Percentiles rank a stretch among this genome's conserved stretches.
Evolutionary conservation across 352 stramenopile species (phyloP).

Genomic region (Pythium phragmitis): DNA sequence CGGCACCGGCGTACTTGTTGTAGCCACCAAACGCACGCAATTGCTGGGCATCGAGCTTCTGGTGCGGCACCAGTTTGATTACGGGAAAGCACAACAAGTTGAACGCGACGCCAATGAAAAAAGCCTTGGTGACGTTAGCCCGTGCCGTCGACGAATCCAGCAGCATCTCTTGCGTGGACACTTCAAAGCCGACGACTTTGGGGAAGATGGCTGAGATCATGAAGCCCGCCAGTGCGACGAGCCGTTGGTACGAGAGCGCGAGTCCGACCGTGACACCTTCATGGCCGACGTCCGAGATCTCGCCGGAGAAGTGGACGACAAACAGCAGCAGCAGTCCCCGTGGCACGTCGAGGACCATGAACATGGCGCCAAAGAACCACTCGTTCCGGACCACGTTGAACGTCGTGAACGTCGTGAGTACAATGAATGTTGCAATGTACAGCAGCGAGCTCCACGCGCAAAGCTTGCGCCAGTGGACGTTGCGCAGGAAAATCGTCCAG

Average conservation of each 20-base stretch:
- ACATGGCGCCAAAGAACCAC: conserved; percentile 41
- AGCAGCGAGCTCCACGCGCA: conserved; percentile 27
- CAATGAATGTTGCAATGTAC: conserved; percentile 28
- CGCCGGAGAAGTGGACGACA: conserved; percentile 36
- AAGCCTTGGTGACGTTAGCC: conserved; percentile 12
- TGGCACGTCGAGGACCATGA: conserved; percentile 33
- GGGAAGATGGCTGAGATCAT: conserved; percentile 32
- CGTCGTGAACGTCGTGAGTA: conserved; percentile 33
- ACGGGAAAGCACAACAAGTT: conserved; percentile 23
- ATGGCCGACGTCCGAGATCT: conserved; percentile 48
- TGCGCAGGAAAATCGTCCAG: conserved; percentile 39
- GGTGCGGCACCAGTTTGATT: conserved; percentile 31
- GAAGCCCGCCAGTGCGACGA: conserved; percentile 28
- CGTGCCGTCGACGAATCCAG: background rate
- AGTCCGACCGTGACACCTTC: conserved; percentile 55
- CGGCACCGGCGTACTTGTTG: conserved; percentile 37
- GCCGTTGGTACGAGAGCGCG: conserved; percentile 45
- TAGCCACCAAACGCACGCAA: conserved; percentile 45
- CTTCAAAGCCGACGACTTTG: conserved; percentile 2
- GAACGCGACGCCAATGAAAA: conserved; percentile 18
- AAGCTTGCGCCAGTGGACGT: conserved; percentile 37
- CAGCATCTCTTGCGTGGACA: background rate
- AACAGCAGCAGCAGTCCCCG: conserved; percentile 45
- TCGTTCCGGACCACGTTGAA: conserved; percentile 35
- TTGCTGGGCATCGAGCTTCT: conserved; percentile 52